Evolutionary conservation across 257 asterid genomes (phyloP).

Genomic region (Penstemon newberryi): DNA sequence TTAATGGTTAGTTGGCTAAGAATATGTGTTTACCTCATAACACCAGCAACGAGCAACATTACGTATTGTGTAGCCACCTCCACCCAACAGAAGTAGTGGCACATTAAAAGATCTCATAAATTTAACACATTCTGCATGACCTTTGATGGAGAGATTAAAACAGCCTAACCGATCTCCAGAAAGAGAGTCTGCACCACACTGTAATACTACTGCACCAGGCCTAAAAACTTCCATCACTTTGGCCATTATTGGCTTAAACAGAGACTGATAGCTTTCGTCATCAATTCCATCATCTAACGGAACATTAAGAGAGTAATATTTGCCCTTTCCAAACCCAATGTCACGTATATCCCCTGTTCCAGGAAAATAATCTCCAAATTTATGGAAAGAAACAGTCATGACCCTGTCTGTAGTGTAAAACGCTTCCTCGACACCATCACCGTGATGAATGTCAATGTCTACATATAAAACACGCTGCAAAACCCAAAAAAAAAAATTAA

Average conservation of each 20-base stretch:
- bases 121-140: constrained; percentile 13
- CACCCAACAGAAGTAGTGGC: constrained; percentile 56
- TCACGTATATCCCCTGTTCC: constrained; percentile 66
- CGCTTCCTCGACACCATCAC: constrained; percentile 65
- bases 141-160: constrained; percentile 55
- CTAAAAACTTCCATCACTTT: constrained; percentile 59
- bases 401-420: constrained; percentile 66
- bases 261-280: constrained; percentile 59
- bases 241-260: constrained; percentile 59
- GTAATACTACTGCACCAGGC: constrained; percentile 62
- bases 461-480: constrained; percentile 53
- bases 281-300: constrained; percentile 66
- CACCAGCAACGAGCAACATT: constrained; percentile 71
- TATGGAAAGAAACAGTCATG: constrained; percentile 65
- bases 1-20: constrained; percentile 3
- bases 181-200: constrained; percentile 64
- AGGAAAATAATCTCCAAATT: constrained; percentile 65
- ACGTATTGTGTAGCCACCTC: constrained; percentile 66
- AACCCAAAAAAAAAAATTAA: not conserved
- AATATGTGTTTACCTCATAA: constrained; percentile 47
- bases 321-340: constrained; percentile 56
- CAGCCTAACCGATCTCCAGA: constrained; percentile 66
- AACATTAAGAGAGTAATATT: constrained; percentile 58
- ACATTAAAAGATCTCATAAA: constrained; percentile 60
- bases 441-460: constrained; percentile 55